Base-by-base conservation (phyloP, 768 basidiomycete genomes). In the Suillus tomentosus region DNA sequence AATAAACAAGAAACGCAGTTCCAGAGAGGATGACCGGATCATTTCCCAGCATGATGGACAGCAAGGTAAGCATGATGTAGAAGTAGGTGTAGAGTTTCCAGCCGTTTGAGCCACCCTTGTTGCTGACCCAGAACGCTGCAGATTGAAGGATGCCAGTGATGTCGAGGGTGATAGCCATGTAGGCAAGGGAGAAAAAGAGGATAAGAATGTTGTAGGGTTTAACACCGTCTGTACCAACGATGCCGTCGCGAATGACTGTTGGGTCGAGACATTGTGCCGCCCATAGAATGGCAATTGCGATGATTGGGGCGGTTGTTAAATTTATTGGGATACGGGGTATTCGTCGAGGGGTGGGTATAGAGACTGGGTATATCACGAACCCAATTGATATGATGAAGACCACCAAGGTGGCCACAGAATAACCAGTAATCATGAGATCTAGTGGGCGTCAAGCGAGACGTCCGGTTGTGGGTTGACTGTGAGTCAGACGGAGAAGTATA, bases 1-100 rank as follows among this genome's bases (percentile, higher is more conserved):
- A 94, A 70, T 97, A 97, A 7, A 89, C 90, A 39, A 97, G 77
- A 74, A 98, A 97, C 0, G 89, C 88, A 0, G 95, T 96, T 2
- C 95, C 95, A 14, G 91, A 93, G 56, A 98, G 84, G 63, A 97
- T 92, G 72, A 99, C 86, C 0, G 96, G 96, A 76, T 98, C 94
- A 71, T 97, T 97, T 7, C 95, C 96, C n/a, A 97, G 81, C 1
- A 95, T 68, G 51, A 91, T 81, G 48, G 93, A 95, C 65, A 89
- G 81, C 15, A 84, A 72, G 14, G 92, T 89, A 72, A 96, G 87
- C 82, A 97, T 87, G 65, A 88, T 43, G 73, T 94, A 98, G 73
- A 97, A 90, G 67, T 90, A 90, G 39, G 90, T 72, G 75, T 89
- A 95, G 0, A 96, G 81, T 56, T 77, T 86, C 69, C 82, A 80